Evolutionary conservation across 768 basidiomycete species (phyloP).

Genomic region (Multifurca ochricompacta): DNA sequence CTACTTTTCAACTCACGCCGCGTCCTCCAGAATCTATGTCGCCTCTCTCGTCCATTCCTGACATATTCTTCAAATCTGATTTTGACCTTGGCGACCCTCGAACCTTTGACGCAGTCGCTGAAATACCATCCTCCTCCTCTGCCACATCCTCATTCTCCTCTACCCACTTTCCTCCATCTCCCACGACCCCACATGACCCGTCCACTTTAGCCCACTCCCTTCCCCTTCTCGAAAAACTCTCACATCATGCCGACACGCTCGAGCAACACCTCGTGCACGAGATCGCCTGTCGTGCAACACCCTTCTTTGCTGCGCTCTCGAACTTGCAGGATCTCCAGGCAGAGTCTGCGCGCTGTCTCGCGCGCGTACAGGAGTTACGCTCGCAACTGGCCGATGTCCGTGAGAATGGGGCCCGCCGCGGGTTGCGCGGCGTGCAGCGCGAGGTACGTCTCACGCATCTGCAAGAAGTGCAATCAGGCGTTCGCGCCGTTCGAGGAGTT

Average conservation of each 20-base stretch:
- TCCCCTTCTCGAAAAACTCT: constrained; percentile 81
- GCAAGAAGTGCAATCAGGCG: constrained; percentile 50
- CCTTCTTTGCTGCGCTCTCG: constrained; percentile 93
- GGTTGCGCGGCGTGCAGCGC: constrained; percentile 62
- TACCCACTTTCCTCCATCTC: constrained; percentile 15
- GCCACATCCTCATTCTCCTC: constrained; percentile 3
- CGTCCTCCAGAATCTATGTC: constrained; percentile 42
- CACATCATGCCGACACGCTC: constrained; percentile 86
- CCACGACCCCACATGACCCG: constrained; percentile 40
- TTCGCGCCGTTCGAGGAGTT: constrained; percentile 58
- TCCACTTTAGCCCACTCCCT: constrained; percentile 57
- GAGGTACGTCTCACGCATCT: constrained; percentile 57
- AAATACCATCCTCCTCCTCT: constrained; percentile 24
- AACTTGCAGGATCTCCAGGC: constrained; percentile 90
- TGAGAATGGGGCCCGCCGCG: constrained; percentile 66
- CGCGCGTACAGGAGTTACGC: constrained; percentile 67
- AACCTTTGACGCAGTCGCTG: constrained; percentile 72
- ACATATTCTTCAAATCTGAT: constrained; percentile 65
- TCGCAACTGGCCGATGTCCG: constrained; percentile 68
- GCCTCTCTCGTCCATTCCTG: constrained; percentile 66
- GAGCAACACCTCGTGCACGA: constrained; percentile 93
- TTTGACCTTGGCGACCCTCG: constrained; percentile 80
- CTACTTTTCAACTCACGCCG: constrained; percentile 25
- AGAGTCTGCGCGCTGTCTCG: constrained; percentile 77
- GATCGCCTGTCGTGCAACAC: constrained; percentile 81